Evolutionary conservation across 768 basidiomycete species (phyloP).

Genomic region (Serendipita sp.): DNA sequence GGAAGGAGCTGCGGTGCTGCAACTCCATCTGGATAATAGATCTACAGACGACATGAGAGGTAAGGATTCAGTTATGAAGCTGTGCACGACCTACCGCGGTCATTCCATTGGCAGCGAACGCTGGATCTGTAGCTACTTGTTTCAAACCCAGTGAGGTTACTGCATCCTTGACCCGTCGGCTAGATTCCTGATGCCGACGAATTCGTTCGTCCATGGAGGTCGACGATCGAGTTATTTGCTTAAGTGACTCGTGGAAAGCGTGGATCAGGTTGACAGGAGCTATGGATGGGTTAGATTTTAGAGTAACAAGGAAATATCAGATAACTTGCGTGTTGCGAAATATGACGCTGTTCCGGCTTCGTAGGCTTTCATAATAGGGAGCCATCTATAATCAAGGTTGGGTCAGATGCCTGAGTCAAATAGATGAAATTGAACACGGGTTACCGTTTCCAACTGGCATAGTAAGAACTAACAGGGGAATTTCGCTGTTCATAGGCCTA

Average conservation of each 20-base stretch:
- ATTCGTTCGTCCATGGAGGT: conserved; percentile 68
- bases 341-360: conserved; percentile 68
- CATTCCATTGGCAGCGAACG: conserved; percentile 83
- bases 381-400: conserved; percentile 38
- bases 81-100: conserved; percentile 41
- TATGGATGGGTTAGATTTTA: conserved; percentile 10
- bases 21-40: conserved; percentile 77
- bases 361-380: conserved; percentile 89
- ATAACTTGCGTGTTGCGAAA: conserved; percentile 59
- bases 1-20: conserved; percentile 60
- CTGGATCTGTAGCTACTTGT: conserved; percentile 38
- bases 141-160: conserved; percentile 52
- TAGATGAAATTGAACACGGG: not conserved
- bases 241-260: conserved; percentile 71
- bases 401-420: not conserved
- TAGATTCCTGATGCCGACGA: conserved; percentile 51
- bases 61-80: not conserved
- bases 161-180: conserved; percentile 48
- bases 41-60: conserved; percentile 19
- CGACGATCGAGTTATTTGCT: conserved; percentile 42
- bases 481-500: conserved; percentile 46
- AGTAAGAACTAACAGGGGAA: conserved; percentile 58
- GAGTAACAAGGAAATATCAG: conserved; percentile 4
- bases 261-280: conserved; percentile 86
- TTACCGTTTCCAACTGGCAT: conserved; percentile 78